Base-by-base conservation (phyloP, 2,329 filamentous ascomycete genomes). In the Knufia fluminis region DNA sequence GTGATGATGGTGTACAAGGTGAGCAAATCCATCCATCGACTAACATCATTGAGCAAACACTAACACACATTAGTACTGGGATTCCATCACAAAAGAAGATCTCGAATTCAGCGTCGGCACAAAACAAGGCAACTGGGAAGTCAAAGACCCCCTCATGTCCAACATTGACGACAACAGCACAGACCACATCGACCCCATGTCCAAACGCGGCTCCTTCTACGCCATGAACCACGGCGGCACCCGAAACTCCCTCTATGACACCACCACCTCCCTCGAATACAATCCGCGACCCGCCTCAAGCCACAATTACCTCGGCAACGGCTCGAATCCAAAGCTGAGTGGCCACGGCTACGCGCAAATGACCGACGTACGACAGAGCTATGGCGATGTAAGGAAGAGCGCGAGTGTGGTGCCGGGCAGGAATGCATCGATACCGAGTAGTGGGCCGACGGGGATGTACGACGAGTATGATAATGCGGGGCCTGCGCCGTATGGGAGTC, bases 1-100 rank as follows among this genome's bases (percentile, higher is more conserved):
- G 91, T 98, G 53, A 98, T 98, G 92, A 98, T 97, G 92, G 83
- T 98, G 32, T 98, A 98, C 78, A 98, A 98, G 84, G 88, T 83
- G 68, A 54, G 71, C 62, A 36, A 4, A 31, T 14, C 48, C 20
- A 31, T 20, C 7, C n/a, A 20, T 26, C 10, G 35, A 36, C 44
- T 31, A n/a, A n/a, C 35, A 14, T 49, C 35, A 12, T 28, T 58
- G 44, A 41, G 51, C 64, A 70, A 61, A 71, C 57, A 22, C 45
- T 50, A 40, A 38, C 40, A 51, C n/a, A 16, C 28, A 16, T 48
- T 59, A 92, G 89, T 98, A 94, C 74, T 98, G 92, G 92, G 92
- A 98, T 65, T 96, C 90, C 14, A 98, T 98, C 67, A 98, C 92
- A 19, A 89, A 86, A 64, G 92, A 98, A 70, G 92, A 98, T 66